Evolutionary conservation across 352 stramenopile genomes (phyloP).

Genomic region (Peronospora destructor): DNA sequence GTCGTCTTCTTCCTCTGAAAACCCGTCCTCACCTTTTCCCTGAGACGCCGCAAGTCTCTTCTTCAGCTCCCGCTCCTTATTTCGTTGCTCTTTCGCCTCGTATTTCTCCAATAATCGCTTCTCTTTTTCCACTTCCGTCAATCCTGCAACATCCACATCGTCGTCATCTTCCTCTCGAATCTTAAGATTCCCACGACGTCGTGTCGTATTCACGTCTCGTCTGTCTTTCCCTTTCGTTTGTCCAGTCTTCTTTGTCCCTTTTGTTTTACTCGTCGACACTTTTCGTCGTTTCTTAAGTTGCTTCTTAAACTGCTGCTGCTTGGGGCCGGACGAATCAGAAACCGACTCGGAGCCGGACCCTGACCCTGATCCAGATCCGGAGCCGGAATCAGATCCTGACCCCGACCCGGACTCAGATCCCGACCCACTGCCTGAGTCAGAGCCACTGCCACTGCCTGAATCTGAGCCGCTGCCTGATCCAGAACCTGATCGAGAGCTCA

Average conservation of each 20-base stretch:
- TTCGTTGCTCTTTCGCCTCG: constrained; percentile 73
- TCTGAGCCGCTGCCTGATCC: constrained; percentile 27
- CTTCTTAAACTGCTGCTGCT: constrained; percentile 53
- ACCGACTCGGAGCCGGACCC: constrained; percentile 19
- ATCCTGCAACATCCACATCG: constrained; percentile 46
- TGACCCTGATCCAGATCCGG: constrained; percentile 26
- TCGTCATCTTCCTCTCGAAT: constrained; percentile 36
- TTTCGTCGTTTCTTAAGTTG: constrained; percentile 42
- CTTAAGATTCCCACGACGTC: constrained; percentile 31
- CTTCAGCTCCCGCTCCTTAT: constrained; percentile 78
- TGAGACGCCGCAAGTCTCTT: constrained; percentile 62
- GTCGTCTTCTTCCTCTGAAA: constrained; percentile 35
- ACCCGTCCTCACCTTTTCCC: constrained; percentile 34
- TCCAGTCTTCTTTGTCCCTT: constrained; percentile 25
- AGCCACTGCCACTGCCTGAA: constrained; percentile 34
- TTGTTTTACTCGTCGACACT: constrained; percentile 34
- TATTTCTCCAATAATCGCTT: constrained; percentile 83
- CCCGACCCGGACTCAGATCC: constrained; percentile 33
- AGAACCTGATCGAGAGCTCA: constrained; percentile 45
- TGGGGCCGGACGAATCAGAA: constrained; percentile 18
- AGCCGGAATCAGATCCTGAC: constrained; percentile 33
- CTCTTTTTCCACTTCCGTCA: constrained; percentile 85
- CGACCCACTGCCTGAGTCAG: constrained; percentile 33
- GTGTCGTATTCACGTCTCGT: constrained; percentile 24
- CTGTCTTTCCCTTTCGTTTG: constrained; percentile 17